Percentiles rank a stretch among this genome's conserved stretches.
Evolutionary conservation across 192 early-diverging fungal species (phyloP).

Genomic region (Podila clonocystis): DNA sequence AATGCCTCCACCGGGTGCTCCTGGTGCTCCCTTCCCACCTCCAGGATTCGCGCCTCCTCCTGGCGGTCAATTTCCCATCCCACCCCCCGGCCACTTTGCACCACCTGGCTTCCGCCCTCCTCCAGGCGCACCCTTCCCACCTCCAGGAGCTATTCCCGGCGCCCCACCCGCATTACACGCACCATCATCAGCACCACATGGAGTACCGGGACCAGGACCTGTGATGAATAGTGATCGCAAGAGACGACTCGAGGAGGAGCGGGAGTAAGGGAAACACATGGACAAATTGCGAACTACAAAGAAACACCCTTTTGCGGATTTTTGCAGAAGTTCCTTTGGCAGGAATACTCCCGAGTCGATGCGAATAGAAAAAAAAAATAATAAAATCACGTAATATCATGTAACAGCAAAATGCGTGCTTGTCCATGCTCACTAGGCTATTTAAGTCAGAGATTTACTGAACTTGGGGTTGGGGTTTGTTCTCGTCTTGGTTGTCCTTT

Average conservation of each 20-base stretch:
- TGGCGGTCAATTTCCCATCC: conserved; percentile 23
- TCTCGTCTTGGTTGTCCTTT: no score
- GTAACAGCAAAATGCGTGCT: no score
- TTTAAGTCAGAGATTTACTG: no score
- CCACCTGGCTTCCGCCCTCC: conserved; percentile 17
- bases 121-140: conserved; percentile 28
- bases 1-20: conserved; percentile 41
- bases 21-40: conserved; percentile 15
- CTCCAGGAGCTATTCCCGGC: neutral
- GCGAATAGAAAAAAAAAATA: no score
- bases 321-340: no score
- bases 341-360: no score
- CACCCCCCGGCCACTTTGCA: conserved; percentile 24
- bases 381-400: no score
- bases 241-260: conserved; percentile 32
- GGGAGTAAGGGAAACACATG: conserved; percentile 7
- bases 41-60: conserved; percentile 11
- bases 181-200: conserved; percentile 11
- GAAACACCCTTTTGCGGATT: no score
- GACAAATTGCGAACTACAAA: no score
- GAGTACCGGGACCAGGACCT: conserved; percentile 17
- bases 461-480: no score
- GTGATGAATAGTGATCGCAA: conserved; percentile 27
- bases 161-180: conserved; percentile 4
- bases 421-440: no score